Evolutionary conservation across 2,329 filamentous ascomycete species (phyloP), one percentile per base, ranked within the genome.

Genomic region (Fusarium hostae): DNA sequence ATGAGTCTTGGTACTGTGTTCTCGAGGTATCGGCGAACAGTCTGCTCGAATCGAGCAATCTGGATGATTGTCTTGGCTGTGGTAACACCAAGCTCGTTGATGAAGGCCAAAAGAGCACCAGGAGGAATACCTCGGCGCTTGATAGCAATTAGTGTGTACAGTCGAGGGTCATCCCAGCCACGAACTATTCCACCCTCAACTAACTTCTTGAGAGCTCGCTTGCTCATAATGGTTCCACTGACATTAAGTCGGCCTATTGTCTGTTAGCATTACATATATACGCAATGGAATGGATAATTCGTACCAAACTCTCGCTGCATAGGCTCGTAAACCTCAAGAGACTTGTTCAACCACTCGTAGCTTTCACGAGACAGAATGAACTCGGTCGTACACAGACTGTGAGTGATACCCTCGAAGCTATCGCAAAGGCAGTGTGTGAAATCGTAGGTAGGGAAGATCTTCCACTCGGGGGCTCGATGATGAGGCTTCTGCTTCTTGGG

Each of bases 391-490:
- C 95, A 98, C 24, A 98, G 86, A 18, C 92, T 95, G 84, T 98
- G 95, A 0, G 95, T 95, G 77, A 98, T 97, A 22, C 89, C 88
- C 81, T 99, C 96, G 72, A 97, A 94, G 74, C 93, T 95, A 86
- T 98, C 96, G 76, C 93, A 95, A 26, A 98, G 85, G 80, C 93
- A 97, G 84, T 97, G 94, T 0, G 92, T 92, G 79, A 97, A 97
- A 80, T 97, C 95, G 78, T 98, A 98, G 0, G 95, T 97, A 0
- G 96, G 96, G 80, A 97, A 98, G 70, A 98, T 97, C 81, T 90
- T 92, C 94, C 95, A 98, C 78, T 92, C 90, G 34, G 93, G 94
- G 0, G 95, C 97, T 39, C 93, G 89, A 81, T 94, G 90, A 79
- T 97, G 94, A 45, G 90, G 87, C 67, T 86, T 86, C 63, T 88